Percentiles rank a stretch among this genome's conserved stretches.
Evolutionary conservation across 176 grass and related monocot genomes (phyloP).

Genomic region (Phoenix roebelenii): DNA sequence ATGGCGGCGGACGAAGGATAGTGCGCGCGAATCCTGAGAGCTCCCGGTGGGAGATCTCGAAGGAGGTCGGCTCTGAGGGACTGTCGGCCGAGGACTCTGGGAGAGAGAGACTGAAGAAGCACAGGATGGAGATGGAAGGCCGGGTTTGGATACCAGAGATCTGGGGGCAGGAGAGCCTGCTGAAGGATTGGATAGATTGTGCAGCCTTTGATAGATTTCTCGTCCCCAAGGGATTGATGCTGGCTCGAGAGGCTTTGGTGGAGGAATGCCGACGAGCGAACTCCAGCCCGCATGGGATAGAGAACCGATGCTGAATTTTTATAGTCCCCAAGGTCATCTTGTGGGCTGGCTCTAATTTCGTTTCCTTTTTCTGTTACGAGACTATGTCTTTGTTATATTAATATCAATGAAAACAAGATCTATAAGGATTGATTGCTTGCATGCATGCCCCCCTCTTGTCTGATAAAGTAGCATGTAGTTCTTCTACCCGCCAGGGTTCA

Average conservation of each 20-base stretch:
- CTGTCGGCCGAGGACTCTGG: background rate
- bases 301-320: background rate
- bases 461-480: too few relatives aligned
- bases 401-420: too few relatives aligned
- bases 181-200: conserved; percentile 27
- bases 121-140: conserved; percentile 35
- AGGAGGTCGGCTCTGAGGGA: background rate
- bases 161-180: conserved; percentile 33
- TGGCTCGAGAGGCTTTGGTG: conserved; percentile 27
- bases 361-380: too few relatives aligned
- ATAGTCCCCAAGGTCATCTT: too few relatives aligned
- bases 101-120: conserved; percentile 37
- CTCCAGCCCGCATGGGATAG: background rate
- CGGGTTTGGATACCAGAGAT: conserved; percentile 42
- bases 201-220: conserved; percentile 26
- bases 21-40: too few relatives aligned
- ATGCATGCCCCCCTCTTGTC: too few relatives aligned
- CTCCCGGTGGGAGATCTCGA: too few relatives aligned
- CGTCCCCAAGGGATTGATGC: conserved; percentile 23
- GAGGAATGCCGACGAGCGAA: conserved; percentile 20
- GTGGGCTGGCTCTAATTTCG: too few relatives aligned
- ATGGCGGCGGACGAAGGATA: too few relatives aligned
- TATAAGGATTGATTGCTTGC: too few relatives aligned
- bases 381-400: too few relatives aligned
- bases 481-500: too few relatives aligned